phyloP scores from a whole-genome alignment of 1,139 yeast species.

The Hansenula sp. region DNA sequence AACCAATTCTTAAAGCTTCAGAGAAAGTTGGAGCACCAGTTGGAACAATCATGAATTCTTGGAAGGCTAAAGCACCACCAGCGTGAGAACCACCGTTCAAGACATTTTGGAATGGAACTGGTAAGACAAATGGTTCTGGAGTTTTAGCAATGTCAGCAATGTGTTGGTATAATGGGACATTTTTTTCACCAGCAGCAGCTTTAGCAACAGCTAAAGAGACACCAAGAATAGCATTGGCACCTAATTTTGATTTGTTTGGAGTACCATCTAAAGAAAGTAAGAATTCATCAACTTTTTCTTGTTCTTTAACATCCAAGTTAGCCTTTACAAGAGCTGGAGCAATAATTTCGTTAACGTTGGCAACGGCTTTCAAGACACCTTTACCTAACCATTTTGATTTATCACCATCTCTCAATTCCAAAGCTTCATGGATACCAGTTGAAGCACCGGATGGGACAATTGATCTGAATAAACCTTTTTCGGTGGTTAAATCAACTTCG shows the following conservation, averaged over 20 bases:
- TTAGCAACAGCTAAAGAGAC: slow-evolving; percentile 90
- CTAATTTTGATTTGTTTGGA: slow-evolving; percentile 87
- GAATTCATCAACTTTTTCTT: slow-evolving; percentile 75
- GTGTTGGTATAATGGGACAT: slow-evolving; percentile 83
- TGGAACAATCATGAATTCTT: slow-evolving; percentile 98
- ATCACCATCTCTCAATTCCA: slow-evolving; percentile 94
- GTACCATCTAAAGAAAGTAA: slow-evolving; percentile 82
- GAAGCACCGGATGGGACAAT: slow-evolving; percentile 98
- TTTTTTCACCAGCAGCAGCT: slow-evolving; percentile 92
- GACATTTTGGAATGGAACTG: slow-evolving; percentile 97
- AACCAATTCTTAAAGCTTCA: slow-evolving; percentile 92
- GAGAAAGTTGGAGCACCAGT: slow-evolving; percentile 80
- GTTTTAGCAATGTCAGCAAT: slow-evolving; percentile 67
- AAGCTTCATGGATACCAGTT: slow-evolving; percentile 92
- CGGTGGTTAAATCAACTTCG: slow-evolving; percentile 88
- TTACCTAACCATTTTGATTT: slow-evolving; percentile 92
- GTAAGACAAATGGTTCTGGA: slow-evolving; percentile 73
- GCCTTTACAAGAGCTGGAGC: slow-evolving; percentile 84
- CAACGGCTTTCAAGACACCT: slow-evolving; percentile 91
- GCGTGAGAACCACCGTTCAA: slow-evolving; percentile 99
- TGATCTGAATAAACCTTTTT: slow-evolving; percentile 82
- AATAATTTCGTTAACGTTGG: slow-evolving; percentile 83
- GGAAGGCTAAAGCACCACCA: slow-evolving; percentile 97
- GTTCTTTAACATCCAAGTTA: slow-evolving; percentile 71
- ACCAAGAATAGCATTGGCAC: slow-evolving; percentile 95